These are phyloP conservation scores for Vitrella brassicaformis DNA, from an alignment of 73 alveolate genomes.

Conservation along the genomic window DNA sequence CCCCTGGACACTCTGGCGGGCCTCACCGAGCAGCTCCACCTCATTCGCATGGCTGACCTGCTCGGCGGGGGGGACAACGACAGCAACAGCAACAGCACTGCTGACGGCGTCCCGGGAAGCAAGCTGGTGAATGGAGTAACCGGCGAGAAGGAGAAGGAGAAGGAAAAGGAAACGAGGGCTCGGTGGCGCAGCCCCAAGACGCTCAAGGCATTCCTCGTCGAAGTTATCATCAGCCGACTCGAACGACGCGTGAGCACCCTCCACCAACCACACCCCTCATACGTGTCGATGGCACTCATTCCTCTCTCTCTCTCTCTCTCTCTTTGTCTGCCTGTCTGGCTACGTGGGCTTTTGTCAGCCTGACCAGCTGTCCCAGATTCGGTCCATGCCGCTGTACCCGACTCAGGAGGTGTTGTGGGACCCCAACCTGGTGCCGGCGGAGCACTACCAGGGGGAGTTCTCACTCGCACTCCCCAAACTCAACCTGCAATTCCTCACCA, in stretches of 20 bases:
- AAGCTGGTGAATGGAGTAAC: no score
- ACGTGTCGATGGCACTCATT: not conserved
- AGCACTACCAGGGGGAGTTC: constrained; percentile 50
- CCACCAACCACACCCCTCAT: no score
- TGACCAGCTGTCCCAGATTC: not conserved
- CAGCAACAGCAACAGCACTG: no score
- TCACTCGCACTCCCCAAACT: constrained; percentile 55
- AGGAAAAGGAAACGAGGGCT: no score
- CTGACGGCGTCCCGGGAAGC: no score
- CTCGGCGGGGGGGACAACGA: no score
- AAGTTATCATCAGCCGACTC: constrained; percentile 13
- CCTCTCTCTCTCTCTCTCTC: not conserved
- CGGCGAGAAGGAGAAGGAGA: no score
- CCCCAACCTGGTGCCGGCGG: constrained; percentile 50
- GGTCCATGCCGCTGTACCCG: constrained; percentile 49
- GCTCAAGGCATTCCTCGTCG: constrained; percentile 12
- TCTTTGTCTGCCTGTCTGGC: not conserved
- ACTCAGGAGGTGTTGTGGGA: constrained; percentile 52
- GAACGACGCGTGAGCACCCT: constrained; percentile 10
- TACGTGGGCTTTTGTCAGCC: not conserved
- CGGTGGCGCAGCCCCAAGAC: no score
- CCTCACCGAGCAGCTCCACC: no score
- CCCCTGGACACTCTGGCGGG: no score
- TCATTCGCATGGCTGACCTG: no score
- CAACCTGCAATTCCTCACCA: constrained; percentile 49